Conservation (phyloP, 805 yeast genomes). For the Pichia rugopelliculosa region DNA sequence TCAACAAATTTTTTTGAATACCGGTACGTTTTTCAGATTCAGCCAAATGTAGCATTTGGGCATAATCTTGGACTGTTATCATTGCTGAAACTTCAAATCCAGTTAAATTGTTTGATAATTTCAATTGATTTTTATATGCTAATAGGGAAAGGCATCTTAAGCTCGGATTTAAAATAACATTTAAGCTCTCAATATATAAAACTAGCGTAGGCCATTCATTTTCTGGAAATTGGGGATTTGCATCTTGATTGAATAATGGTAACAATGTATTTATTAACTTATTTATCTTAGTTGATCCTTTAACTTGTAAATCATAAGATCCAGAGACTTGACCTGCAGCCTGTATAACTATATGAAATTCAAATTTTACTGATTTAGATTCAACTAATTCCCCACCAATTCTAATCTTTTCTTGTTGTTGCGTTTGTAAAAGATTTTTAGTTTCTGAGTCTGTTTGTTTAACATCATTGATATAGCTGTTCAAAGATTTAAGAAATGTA, state of each 20-base stretch:
- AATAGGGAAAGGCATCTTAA: constrained; percentile 7
- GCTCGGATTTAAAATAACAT: constrained; percentile 2
- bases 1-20: not conserved
- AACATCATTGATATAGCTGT: not conserved
- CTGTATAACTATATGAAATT: constrained; percentile 7
- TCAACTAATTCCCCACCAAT: not conserved
- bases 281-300: constrained; percentile 9
- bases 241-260: constrained; percentile 4
- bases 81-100: constrained; percentile 17
- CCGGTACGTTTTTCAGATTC: not conserved
- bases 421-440: constrained; percentile 14
- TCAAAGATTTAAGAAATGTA: constrained; percentile 1
- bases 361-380: constrained; percentile 5
- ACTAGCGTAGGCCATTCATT: not conserved
- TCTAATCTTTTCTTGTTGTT: constrained; percentile 2
- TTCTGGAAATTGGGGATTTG: constrained; percentile 4
- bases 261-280: constrained; percentile 4
- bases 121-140: constrained; percentile 1
- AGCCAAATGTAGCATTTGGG: not conserved
- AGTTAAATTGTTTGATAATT: constrained; percentile 1
- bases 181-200: constrained; percentile 5
- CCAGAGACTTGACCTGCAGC: constrained; percentile 11
- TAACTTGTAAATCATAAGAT: constrained; percentile 9
- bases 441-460: constrained; percentile 11
- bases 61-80: constrained; percentile 11